Percentiles rank a stretch among this genome's conserved stretches.
phyloP scores from a whole-genome alignment of 208 protist species.

The Acanthamoeba divionensis region DNA sequence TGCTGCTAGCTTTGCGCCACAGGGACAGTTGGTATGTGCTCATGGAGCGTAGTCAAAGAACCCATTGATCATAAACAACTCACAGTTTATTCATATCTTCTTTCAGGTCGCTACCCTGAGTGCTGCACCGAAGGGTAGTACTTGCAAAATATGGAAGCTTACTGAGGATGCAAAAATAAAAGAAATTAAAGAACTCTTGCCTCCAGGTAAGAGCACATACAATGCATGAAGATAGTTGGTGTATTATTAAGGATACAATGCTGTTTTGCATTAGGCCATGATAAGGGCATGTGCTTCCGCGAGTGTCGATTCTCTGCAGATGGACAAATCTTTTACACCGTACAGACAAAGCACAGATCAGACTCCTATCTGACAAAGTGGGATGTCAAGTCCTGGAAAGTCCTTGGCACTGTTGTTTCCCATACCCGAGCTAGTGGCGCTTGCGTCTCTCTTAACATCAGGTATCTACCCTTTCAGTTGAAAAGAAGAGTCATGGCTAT shows the following conservation, averaged over 20 bases:
- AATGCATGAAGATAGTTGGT: not conserved
- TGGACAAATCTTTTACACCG: constrained; percentile 5
- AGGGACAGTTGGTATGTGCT: too few species aligned
- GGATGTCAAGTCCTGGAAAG: not conserved
- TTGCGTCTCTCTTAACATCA: constrained; percentile 8
- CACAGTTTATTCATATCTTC: too few species aligned
- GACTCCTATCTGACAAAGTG: constrained; percentile 45
- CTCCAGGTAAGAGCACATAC: not conserved
- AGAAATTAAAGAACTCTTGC: not conserved
- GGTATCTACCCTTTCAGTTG: not conserved
- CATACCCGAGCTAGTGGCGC: not conserved
- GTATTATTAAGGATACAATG: not conserved
- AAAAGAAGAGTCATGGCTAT: not conserved
- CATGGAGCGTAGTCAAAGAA: too few species aligned
- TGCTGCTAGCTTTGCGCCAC: too few species aligned
- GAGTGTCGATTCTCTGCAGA: constrained; percentile 46
- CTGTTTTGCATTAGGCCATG: not conserved
- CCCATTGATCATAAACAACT: too few species aligned
- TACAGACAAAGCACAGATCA: constrained; percentile 39
- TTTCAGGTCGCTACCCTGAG: too few species aligned
- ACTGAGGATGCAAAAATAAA: not conserved
- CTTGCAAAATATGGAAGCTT: too few species aligned
- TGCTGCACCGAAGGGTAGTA: too few species aligned
- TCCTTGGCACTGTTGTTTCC: not conserved
- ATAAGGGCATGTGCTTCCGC: constrained; percentile 33